Evolutionary conservation across 768 basidiomycete genomes (phyloP), one percentile per base, ranked within the genome.

Genomic region (Myochromella boudieri): DNA sequence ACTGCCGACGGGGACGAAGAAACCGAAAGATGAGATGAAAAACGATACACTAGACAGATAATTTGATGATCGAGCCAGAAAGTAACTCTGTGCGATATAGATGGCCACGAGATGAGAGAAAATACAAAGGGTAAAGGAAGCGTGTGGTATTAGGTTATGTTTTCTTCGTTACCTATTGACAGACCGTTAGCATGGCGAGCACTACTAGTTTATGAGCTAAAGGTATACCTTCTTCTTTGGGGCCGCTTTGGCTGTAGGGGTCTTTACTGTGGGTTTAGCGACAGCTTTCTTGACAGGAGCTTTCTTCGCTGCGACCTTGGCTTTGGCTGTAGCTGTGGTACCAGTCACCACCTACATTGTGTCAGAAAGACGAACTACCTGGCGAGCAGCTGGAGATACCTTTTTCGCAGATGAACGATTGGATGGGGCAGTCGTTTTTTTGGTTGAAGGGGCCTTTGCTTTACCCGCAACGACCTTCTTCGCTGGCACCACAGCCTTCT

Each of bases 291-390:
- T 70, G 22, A 60, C 54, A 7, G 68, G 65, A 50, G 51, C 57
- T 40, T 68, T 71, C 63, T 68, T 71, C 6, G 68, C 66, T 7
- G 72, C 67, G 12, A 60, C 58, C 56, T 72, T 81, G 46, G 76
- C 70, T 47, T 72, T 74, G 4, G 67, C 54, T 25, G 68, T 37
- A 18, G 74, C 68, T 15, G 74, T 59, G 18, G 71, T 69, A 4
- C 75, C 74, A 42, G 68, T 70, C 9, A 68, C 66, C 52, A 66
- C 64, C 76, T 76, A 31, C 15, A 32, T 37, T 17, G 46, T 44
- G 6, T 41, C 43, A 37, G 22, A 31, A 14, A 18, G 15, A n/a
- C 8, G 10, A 12, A 39, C n/a, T 29, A 31, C 49, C 11, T 24
- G 24, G 46, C 17, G 8, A n/a, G 17, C 1, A n/a, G 6, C 14